A percentile compares a stretch with the other conserved stretches of the same genome.
Conservation (phyloP, 2,329 filamentous ascomycete genomes). For the Pestalotiopsis fici region DNA sequence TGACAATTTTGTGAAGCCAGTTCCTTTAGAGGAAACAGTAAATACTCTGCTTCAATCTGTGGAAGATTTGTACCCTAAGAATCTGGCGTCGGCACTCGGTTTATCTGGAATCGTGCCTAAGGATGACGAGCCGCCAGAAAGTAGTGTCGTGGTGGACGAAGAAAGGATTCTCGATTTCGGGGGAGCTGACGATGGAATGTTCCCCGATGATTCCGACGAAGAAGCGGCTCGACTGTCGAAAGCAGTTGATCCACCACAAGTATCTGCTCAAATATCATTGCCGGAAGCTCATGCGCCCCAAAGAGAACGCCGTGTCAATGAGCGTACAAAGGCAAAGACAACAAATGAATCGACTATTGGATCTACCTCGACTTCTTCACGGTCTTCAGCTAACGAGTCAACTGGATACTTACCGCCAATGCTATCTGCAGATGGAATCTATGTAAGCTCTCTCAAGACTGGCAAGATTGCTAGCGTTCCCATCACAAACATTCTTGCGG, state of each 20-base stretch:
- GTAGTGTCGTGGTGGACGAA: constrained; percentile 67
- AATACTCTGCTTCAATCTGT: constrained; percentile 82
- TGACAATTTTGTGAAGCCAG: constrained; percentile 62
- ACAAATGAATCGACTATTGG: background rate
- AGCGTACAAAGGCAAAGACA: background rate
- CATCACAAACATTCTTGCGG: constrained; percentile 37
- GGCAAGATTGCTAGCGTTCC: constrained; percentile 37
- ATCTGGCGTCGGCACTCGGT: constrained; percentile 52
- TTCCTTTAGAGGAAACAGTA: constrained; percentile 58
- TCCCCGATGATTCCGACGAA: constrained; percentile 55
- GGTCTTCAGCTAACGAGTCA: background rate
- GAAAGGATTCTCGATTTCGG: constrained; percentile 48
- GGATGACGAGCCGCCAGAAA: constrained; percentile 32
- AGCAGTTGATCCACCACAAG: background rate
- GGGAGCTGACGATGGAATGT: constrained; percentile 49
- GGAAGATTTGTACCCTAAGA: constrained; percentile 79
- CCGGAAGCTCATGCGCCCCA: background rate
- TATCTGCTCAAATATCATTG: background rate
- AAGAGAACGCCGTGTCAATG: constrained; percentile 11
- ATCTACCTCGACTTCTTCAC: background rate
- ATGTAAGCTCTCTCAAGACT: constrained; percentile 41
- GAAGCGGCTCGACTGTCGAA: constrained; percentile 28
- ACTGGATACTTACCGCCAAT: background rate
- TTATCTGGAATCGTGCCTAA: constrained; percentile 30
- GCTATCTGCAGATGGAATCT: constrained; percentile 36